A percentile compares a stretch with the other conserved stretches of the same genome.
Conservation (phyloP, 129 eudicot genomes). For the Centaurea solstitialis region DNA sequence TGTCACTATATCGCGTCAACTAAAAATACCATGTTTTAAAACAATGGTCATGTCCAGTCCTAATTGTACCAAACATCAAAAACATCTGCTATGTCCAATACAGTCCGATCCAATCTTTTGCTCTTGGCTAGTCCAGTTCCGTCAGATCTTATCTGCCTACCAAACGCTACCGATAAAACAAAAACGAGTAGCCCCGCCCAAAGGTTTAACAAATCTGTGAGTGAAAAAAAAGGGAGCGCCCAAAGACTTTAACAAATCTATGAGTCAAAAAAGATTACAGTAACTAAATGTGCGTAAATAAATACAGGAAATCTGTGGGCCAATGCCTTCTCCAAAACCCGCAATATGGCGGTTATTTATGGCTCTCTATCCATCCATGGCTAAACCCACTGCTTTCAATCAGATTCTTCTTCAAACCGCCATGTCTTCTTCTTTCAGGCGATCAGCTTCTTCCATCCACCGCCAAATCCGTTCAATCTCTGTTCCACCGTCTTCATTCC, state of each 20-base stretch:
- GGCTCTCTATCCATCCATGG: background rate
- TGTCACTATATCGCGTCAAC: no score
- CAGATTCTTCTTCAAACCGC: conserved; percentile 2
- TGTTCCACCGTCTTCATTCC: conserved; percentile 27
- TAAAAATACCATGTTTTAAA: no score
- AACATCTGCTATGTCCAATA: no score
- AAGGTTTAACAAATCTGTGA: background rate
- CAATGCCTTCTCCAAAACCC: background rate
- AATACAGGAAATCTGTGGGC: background rate
- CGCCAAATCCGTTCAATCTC: conserved; percentile 47
- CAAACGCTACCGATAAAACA: no score
- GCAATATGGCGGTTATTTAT: background rate
- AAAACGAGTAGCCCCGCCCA: background rate
- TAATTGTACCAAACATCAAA: no score
- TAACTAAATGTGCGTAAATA: background rate
- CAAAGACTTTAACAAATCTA: background rate
- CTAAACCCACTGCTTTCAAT: background rate
- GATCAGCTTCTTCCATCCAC: conserved; percentile 39
- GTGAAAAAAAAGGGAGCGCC: background rate
- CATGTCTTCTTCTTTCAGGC: conserved; percentile 50
- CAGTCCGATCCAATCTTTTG: no score
- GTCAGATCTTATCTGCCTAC: no score
- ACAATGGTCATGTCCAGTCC: no score
- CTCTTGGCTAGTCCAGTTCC: no score
- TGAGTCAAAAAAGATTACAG: background rate